Percentiles rank a stretch among this genome's conserved stretches.
phyloP scores from a whole-genome alignment of 306 rosid genomes.

The Prunus mira region DNA sequence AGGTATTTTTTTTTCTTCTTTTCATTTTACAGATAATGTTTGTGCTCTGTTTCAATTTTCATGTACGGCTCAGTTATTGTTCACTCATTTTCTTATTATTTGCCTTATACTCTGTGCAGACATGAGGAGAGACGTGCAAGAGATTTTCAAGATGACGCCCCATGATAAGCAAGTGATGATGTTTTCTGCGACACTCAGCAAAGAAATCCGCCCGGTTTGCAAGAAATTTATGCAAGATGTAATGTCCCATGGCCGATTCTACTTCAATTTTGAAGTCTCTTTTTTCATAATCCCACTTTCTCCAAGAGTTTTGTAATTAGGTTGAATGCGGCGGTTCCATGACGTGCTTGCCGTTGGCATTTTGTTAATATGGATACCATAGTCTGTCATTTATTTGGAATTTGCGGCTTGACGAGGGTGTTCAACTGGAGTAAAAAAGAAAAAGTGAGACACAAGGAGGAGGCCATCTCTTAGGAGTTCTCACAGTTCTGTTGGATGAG shows the following conservation, averaged over 20 bases:
- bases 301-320: constrained; percentile 41
- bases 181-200: constrained; percentile 99
- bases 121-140: constrained; percentile 98
- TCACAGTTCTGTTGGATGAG: constrained; percentile 21
- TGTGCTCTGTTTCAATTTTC: not conserved
- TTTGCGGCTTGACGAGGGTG: constrained; percentile 22
- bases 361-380: constrained; percentile 11
- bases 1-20: constrained; percentile 39
- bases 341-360: constrained; percentile 29
- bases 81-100: constrained; percentile 12
- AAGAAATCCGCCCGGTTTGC: constrained; percentile 99
- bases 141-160: constrained; percentile 98
- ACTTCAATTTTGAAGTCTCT: constrained; percentile 81
- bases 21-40: not conserved
- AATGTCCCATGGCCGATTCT: constrained; percentile 87
- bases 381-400: constrained; percentile 24
- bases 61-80: not conserved
- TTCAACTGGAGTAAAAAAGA: constrained; percentile 20
- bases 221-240: constrained; percentile 99
- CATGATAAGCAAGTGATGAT: constrained; percentile 99
- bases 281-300: constrained; percentile 63
- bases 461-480: constrained; percentile 19
- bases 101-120: constrained; percentile 46
- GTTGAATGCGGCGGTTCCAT: constrained; percentile 38
- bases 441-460: not conserved